These are phyloP conservation scores for Lactarius sp. DNA, from an alignment of 768 basidiomycete species.

Conservation along the genomic window DNA sequence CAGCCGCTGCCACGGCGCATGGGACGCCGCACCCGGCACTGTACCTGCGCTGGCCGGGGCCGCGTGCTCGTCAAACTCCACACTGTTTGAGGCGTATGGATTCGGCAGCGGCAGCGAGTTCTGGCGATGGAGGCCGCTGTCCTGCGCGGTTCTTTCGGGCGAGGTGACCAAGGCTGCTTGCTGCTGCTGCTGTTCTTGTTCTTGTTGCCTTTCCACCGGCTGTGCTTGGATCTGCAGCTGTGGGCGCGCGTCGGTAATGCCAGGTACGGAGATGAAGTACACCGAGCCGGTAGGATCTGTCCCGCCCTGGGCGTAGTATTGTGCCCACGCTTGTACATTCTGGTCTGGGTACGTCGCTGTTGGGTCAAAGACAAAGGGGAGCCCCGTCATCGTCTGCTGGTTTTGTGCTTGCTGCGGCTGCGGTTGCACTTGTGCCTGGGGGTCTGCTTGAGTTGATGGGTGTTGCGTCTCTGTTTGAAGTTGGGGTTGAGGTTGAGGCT, in stretches of 20 bases:
- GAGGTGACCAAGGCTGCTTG: not conserved
- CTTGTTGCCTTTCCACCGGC: constrained; percentile 4
- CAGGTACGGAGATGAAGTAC: constrained; percentile 77
- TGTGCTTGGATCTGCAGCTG: constrained; percentile 1
- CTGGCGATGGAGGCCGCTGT: not conserved
- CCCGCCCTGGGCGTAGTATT: constrained; percentile 80
- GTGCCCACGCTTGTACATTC: constrained; percentile 83
- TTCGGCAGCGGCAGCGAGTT: constrained; percentile 22
- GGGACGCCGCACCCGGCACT: not conserved
- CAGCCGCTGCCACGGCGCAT: constrained; percentile 19
- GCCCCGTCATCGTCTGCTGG: constrained; percentile 32
- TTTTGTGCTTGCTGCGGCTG: constrained; percentile 40
- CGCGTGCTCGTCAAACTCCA: not conserved
- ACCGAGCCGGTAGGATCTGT: constrained; percentile 68
- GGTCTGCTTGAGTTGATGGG: constrained; percentile 31
- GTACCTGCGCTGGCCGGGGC: not conserved
- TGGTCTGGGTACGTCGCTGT: constrained; percentile 65
- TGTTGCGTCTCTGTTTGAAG: constrained; percentile 27
- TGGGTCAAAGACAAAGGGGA: constrained; percentile 58
- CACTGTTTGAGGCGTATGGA: constrained; percentile 5
- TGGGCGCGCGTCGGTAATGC: constrained; percentile 46
- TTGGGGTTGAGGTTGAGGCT: constrained; percentile 25
- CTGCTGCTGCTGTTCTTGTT: constrained; percentile 10
- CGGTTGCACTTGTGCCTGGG: constrained; percentile 20
- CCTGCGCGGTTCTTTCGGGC: not conserved